A percentile compares a stretch with the other conserved stretches of the same genome.
Evolutionary conservation across 257 asterid genomes (phyloP).

Genomic region (Cruciata laevipes): DNA sequence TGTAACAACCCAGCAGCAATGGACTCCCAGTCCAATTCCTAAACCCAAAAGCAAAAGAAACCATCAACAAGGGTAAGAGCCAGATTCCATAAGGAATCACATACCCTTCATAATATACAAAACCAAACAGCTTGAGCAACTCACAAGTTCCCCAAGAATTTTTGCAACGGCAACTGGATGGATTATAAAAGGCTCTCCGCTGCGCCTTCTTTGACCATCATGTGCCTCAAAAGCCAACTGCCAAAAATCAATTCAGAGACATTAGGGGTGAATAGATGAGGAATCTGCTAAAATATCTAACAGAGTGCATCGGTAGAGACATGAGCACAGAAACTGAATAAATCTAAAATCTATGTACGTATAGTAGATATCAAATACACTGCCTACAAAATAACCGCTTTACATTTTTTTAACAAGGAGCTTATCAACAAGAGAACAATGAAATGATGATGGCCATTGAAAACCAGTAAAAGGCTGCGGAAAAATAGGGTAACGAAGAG

Average conservation of each 20-base stretch:
- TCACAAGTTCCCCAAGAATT: constrained; percentile 89
- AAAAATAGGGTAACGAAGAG: background rate
- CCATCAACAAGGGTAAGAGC: constrained; percentile 11
- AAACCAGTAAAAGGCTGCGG: constrained; percentile 1
- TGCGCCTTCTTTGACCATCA: constrained; percentile 92
- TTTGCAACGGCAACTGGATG: constrained; percentile 97
- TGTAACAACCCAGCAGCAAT: constrained; percentile 91
- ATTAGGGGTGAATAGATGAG: background rate
- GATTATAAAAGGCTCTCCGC: constrained; percentile 88
- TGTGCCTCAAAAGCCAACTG: constrained; percentile 90
- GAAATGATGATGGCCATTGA: background rate
- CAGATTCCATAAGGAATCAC: constrained; percentile 1
- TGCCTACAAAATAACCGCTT: background rate
- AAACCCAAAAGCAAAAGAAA: constrained; percentile 18
- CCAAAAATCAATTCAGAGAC: constrained; percentile 9
- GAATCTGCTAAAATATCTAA: background rate
- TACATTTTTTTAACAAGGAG: background rate
- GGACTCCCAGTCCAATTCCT: constrained; percentile 97
- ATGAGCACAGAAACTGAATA: background rate
- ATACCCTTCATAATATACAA: background rate
- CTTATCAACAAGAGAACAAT: background rate
- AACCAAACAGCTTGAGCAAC: constrained; percentile 22
- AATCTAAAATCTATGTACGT: background rate
- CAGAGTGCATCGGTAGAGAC: background rate
- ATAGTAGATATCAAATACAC: background rate